phyloP scores from a whole-genome alignment of 169 alveolate genomes.

The Eimeria sp. region DNA sequence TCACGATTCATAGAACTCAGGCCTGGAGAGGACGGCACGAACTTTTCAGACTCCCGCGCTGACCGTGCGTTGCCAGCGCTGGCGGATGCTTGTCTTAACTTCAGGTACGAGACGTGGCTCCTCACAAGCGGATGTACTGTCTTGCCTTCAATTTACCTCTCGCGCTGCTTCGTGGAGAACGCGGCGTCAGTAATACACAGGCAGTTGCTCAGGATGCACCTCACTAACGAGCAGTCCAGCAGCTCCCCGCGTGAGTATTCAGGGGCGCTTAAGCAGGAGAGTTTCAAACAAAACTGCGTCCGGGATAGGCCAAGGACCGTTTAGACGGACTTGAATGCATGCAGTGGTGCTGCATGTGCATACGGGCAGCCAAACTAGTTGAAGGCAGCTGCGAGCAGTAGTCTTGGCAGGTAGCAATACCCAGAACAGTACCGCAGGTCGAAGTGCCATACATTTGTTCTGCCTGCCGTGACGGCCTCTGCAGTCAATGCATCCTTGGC shows the following conservation, averaged over 20 bases:
- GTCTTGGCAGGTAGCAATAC: background rate
- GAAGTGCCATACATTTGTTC: background rate
- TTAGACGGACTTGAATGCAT: background rate
- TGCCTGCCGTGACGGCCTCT: background rate
- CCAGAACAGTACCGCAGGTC: background rate
- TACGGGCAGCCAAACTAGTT: background rate
- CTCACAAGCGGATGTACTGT: slow-evolving; percentile 83
- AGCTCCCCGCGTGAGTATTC: background rate
- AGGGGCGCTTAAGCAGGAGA: no score
- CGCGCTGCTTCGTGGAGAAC: slow-evolving; percentile 8
- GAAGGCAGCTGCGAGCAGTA: background rate
- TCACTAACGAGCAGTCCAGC: background rate
- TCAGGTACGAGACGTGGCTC: slow-evolving; percentile 84
- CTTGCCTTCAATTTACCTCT: slow-evolving; percentile 71
- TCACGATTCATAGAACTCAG: background rate
- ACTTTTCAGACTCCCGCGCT: background rate
- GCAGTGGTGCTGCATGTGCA: background rate
- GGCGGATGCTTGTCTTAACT: background rate
- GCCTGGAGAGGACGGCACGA: background rate
- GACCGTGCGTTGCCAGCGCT: background rate
- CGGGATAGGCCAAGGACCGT: background rate
- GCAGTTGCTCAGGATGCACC: slow-evolving; percentile 5
- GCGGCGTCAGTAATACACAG: background rate
- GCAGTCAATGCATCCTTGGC: background rate
- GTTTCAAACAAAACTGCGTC: background rate